Evolutionary conservation across 352 stramenopile genomes (phyloP).

Genomic region (Phytophthora macrochlamydospora): DNA sequence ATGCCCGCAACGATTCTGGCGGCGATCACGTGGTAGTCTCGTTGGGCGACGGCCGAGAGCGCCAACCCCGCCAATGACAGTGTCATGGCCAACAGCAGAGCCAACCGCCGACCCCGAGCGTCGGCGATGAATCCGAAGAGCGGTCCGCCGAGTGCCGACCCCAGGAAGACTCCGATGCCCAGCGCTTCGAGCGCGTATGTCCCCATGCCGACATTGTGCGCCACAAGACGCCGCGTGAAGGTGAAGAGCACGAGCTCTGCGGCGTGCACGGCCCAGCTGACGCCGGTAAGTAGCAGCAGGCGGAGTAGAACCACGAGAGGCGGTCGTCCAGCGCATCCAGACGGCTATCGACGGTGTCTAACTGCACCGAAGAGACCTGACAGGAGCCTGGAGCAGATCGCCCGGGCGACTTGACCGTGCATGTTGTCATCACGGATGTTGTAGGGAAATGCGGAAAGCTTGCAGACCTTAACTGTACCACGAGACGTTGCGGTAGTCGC

Average conservation of each 20-base stretch:
- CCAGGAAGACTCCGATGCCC: slow-evolving; percentile 23
- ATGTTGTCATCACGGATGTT: slow-evolving; percentile 1
- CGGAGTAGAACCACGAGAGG: slow-evolving; percentile 39
- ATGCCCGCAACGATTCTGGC: slow-evolving; percentile 37
- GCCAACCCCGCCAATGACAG: slow-evolving; percentile 29
- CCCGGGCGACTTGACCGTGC: neutral
- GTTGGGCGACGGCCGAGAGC: slow-evolving; percentile 27
- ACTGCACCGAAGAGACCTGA: neutral
- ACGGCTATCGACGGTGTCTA: slow-evolving; percentile 3
- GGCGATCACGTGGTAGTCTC: slow-evolving; percentile 30
- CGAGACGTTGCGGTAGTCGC: neutral
- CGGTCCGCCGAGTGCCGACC: slow-evolving; percentile 27
- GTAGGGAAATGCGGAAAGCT: neutral
- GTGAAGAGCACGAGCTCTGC: slow-evolving; percentile 45
- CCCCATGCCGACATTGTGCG: slow-evolving; percentile 28
- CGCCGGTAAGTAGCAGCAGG: slow-evolving; percentile 36
- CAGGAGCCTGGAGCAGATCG: neutral
- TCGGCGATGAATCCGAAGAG: slow-evolving; percentile 36
- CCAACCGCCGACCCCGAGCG: slow-evolving; percentile 25
- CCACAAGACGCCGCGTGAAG: slow-evolving; percentile 32
- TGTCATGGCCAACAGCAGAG: slow-evolving; percentile 35
- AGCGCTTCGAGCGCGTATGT: slow-evolving; percentile 30
- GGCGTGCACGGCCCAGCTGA: slow-evolving; percentile 44
- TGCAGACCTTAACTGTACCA: neutral
- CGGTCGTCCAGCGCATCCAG: slow-evolving; percentile 23